Conservation (phyloP, 306 rosid genomes). For the Prunus persica region DNA sequence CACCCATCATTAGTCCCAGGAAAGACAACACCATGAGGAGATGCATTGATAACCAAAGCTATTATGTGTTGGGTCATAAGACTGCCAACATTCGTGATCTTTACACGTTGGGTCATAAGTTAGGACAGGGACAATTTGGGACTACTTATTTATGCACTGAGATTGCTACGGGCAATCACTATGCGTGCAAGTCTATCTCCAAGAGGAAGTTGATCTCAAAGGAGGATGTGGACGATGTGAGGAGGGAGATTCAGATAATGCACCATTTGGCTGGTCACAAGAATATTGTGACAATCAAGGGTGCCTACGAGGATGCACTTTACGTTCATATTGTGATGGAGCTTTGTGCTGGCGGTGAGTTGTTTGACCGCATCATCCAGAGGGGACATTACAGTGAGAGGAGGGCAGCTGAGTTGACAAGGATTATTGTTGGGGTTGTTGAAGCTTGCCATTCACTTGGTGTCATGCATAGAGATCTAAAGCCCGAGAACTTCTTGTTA, state of each 20-base stretch:
- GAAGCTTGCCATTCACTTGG: conserved; percentile 97
- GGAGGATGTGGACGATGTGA: conserved; percentile 85
- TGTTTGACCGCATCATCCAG: conserved; percentile 88
- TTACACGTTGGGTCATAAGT: conserved; percentile 70
- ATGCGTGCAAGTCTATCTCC: conserved; percentile 91
- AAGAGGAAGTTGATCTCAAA: conserved; percentile 87
- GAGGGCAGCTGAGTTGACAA: conserved; percentile 88
- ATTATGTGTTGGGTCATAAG: conserved; percentile 84
- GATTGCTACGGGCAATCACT: conserved; percentile 53
- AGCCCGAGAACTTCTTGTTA: conserved; percentile 88
- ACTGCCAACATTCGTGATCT: conserved; percentile 87
- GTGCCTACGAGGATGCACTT: conserved; percentile 86
- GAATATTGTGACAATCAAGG: conserved; percentile 86
- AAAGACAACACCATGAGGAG: conserved; percentile 66
- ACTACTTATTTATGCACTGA: conserved; percentile 74
- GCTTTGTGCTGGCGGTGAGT: conserved; percentile 88
- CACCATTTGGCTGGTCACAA: conserved; percentile 94
- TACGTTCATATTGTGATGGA: conserved; percentile 97
- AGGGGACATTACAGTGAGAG: conserved; percentile 91
- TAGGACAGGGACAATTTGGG: conserved; percentile 96
- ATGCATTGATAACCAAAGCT: conserved; percentile 59
- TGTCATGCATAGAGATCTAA: conserved; percentile 93
- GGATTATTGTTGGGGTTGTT: conserved; percentile 85
- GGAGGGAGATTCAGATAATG: conserved; percentile 97
- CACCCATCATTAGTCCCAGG: conserved; percentile 28